Conservation (phyloP, 1,284 basidiomycete genomes). For the Gymnopus androsaceus region DNA sequence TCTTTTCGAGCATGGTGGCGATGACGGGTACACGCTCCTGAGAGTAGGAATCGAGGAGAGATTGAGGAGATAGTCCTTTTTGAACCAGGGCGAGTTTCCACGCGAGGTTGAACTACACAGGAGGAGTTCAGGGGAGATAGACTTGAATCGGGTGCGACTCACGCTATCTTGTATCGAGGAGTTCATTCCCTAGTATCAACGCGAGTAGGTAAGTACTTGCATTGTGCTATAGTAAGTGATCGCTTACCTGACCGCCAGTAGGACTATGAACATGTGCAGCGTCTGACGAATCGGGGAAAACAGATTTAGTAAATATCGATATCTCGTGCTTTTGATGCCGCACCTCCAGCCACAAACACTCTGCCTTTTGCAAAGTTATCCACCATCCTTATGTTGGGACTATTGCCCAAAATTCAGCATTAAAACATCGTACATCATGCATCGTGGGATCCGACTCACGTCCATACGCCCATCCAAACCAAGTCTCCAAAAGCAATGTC, state of each 20-base stretch:
- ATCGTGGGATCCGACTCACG: conserved; percentile 22
- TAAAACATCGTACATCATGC: too few relatives aligned
- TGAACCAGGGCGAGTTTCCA: conserved; percentile 45
- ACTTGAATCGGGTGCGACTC: neutral
- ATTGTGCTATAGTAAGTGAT: too few relatives aligned
- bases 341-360: conserved; percentile 18
- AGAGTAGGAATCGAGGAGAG: conserved; percentile 37
- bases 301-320: neutral
- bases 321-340: neutral
- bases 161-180: conserved; percentile 41
- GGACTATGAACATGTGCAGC: conserved; percentile 34
- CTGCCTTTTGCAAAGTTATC: conserved; percentile 13
- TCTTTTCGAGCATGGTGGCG: conserved; percentile 33
- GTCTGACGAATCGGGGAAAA: conserved; percentile 26
- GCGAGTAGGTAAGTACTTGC: too few relatives aligned
- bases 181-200: conserved; percentile 41
- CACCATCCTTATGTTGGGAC: conserved; percentile 15
- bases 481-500: conserved; percentile 37
- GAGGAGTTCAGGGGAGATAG: neutral
- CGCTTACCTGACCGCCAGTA: conserved; percentile 31
- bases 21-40: conserved; percentile 41
- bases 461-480: conserved; percentile 30
- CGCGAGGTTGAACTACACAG: conserved; percentile 36
- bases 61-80: conserved; percentile 31
- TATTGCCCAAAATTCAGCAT: conserved; percentile 13